A percentile compares a stretch with the other conserved stretches of the same genome.
phyloP scores from a whole-genome alignment of 441 rosid species.

The Bocquillonia castaneifolia region DNA sequence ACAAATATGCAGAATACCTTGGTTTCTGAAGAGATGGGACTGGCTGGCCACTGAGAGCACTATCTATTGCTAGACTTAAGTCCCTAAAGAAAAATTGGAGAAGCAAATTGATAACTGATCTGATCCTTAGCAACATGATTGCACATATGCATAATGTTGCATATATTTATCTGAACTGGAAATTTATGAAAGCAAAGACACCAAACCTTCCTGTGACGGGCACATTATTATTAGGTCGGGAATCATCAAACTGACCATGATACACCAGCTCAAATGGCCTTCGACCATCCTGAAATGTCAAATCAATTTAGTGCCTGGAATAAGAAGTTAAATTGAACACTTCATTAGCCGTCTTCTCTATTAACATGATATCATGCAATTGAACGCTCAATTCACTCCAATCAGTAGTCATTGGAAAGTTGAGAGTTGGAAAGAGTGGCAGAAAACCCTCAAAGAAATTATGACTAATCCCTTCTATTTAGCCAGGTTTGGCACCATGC shows the following conservation, averaged over 20 bases:
- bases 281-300: constrained; percentile 58
- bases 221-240: constrained; percentile 64
- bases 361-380: neutral
- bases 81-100: constrained; percentile 42
- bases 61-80: constrained; percentile 61
- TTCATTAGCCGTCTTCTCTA: neutral
- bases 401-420: neutral
- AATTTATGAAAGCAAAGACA: constrained; percentile 9
- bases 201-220: constrained; percentile 75
- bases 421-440: neutral
- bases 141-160: neutral
- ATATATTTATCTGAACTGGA: neutral
- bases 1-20: constrained; percentile 35
- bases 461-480: constrained; percentile 5
- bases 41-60: constrained; percentile 68
- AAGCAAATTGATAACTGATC: constrained; percentile 15
- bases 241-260: constrained; percentile 91
- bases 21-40: constrained; percentile 64
- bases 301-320: constrained; percentile 12
- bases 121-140: too few species aligned
- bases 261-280: constrained; percentile 88
- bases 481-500: neutral
- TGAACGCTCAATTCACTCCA: neutral
- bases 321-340: neutral
- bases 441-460: neutral